Base-by-base conservation (phyloP, 345 rosid genomes). In the Corymbia maculata region DNA sequence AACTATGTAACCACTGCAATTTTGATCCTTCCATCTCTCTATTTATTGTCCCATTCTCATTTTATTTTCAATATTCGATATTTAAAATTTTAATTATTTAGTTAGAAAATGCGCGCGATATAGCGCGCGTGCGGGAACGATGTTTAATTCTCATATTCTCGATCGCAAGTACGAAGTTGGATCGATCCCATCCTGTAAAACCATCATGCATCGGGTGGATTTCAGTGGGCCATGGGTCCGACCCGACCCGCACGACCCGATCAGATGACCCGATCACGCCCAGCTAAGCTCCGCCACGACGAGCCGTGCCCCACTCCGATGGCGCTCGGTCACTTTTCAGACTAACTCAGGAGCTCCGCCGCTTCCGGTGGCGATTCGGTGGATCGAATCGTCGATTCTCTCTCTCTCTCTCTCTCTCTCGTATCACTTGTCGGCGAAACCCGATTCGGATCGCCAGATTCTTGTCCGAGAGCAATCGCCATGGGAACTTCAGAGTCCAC, bases 401-500 rank as follows among this genome's bases (percentile, higher is more conserved):
- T n/a, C 75, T 28, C 70, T 3, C 30, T 57, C 66, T 32, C 42
- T 70, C 59, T 53, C 24, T 19, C 0, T 4, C 44, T 36, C 82
- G 13, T 49, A 9, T 22, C 49, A 13, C 14, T 42, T 14, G 49
- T 75, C 82, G 49, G 28, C 49, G 82, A 75, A 75, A 26, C 49
- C 82, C 28, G 82, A 36, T 42, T 75, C 49, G 49, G 82, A 42
- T 75, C 28, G 4, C 82, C 49, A 10, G 14, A 75, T 36, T 75
- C 82, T 75, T 36, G 28, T 19, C 49, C 28, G 82, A 0, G 0
- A 75, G 49, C 82, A 75, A 42, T 42, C 28, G 15, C 49, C 82
- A 87, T 70, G 85, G 88, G 88, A 45, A 91, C 92, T 52, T 87
- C 89, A 17, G 95, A 95, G 88, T 94, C 97, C 49, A 84, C 91